Evolutionary conservation across 305 asterid genomes (phyloP).

Genomic region (Fraxinus greggii): DNA sequence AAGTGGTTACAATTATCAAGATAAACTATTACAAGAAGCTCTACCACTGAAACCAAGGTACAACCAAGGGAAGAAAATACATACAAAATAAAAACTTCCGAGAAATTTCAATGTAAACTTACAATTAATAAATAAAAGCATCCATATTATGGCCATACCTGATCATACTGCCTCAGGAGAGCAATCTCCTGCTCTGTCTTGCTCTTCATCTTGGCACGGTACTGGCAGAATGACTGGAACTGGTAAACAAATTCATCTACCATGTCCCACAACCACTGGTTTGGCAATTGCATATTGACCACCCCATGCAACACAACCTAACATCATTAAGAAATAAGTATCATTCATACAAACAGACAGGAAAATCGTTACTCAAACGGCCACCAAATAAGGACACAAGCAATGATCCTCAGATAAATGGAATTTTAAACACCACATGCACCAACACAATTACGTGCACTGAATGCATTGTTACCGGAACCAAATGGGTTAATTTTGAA

Average conservation of each 20-base stretch:
- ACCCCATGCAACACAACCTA: constrained; percentile 95
- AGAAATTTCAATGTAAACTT: neutral
- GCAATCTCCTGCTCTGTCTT: constrained; percentile 90
- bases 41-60: neutral
- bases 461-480: neutral
- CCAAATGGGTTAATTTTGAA: neutral
- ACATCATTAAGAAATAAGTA: constrained; percentile 16
- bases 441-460: neutral
- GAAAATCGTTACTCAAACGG: neutral
- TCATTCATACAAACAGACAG: neutral
- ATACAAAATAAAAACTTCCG: neutral
- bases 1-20: neutral
- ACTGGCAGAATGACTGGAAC: constrained; percentile 94
- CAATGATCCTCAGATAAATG: neutral
- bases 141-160: constrained; percentile 37
- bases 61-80: neutral
- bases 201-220: constrained; percentile 94
- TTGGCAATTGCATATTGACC: constrained; percentile 95
- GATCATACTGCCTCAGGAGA: constrained; percentile 59
- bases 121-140: neutral
- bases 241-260: constrained; percentile 97
- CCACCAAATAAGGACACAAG: neutral
- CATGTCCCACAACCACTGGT: constrained; percentile 99
- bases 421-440: neutral
- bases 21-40: neutral